Conservation (phyloP, 805 yeast species). For the Candida railenensis region DNA sequence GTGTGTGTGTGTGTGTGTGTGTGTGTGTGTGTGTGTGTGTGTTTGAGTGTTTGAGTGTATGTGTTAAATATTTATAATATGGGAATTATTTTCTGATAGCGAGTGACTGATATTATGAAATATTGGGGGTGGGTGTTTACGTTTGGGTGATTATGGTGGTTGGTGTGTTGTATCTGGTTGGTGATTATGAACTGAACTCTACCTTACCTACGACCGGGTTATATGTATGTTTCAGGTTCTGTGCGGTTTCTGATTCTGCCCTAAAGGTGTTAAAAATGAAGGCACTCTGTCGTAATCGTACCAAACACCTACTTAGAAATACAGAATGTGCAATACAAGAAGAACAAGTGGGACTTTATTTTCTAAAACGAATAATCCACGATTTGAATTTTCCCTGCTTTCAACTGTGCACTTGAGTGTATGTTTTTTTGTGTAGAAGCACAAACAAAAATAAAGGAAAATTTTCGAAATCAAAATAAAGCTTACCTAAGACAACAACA, state of each 20-base stretch:
- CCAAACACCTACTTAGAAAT: neutral
- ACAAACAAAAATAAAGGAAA: neutral
- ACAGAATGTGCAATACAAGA: neutral
- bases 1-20: neutral
- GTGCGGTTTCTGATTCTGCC: neutral
- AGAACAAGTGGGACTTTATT: neutral
- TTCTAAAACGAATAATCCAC: neutral
- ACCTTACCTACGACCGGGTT: too few relatives aligned
- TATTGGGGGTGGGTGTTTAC: neutral
- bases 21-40: neutral
- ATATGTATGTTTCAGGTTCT: too few relatives aligned
- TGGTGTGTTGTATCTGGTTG: neutral
- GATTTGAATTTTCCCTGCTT: too few relatives aligned
- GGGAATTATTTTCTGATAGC: neutral
- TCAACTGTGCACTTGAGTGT: neutral
- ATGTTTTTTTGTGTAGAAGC: neutral
- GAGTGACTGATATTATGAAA: constrained; percentile 3
- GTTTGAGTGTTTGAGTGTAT: neutral
- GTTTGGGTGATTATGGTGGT: neutral
- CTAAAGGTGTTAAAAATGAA: too few relatives aligned
- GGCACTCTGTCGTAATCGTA: neutral
- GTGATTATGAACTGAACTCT: too few relatives aligned
- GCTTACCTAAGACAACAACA: neutral
- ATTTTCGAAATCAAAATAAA: neutral
- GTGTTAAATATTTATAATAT: neutral